Conservation (phyloP, 2,329 filamentous ascomycete species). For the Fusarium udum region DNA sequence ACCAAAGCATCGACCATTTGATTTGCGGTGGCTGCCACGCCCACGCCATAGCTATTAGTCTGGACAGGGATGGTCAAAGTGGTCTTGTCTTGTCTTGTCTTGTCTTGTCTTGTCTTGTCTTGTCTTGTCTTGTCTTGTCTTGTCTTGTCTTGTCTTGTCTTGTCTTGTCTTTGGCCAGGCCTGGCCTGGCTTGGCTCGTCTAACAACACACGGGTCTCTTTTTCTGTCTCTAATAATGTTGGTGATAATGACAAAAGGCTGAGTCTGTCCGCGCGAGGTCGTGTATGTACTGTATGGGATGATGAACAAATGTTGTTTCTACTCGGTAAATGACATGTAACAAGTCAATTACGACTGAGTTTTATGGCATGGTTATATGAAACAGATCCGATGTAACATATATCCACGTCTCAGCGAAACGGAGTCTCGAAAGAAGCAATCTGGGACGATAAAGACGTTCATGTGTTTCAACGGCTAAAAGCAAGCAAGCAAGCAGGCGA, state of each 20-base stretch:
- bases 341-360: not conserved
- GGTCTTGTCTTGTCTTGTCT: constrained; percentile 28
- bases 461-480: constrained; percentile 30
- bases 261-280: constrained; percentile 38
- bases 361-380: not conserved
- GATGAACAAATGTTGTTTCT: constrained; percentile 16
- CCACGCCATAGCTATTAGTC: constrained; percentile 5
- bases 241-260: constrained; percentile 10
- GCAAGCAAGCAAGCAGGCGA: constrained; percentile 14
- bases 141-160: constrained; percentile 16
- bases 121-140: constrained; percentile 14
- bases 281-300: constrained; percentile 12
- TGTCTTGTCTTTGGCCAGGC: not conserved
- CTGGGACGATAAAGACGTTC: constrained; percentile 19
- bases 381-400: constrained; percentile 7
- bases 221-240: constrained; percentile 12
- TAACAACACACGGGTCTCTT: not conserved
- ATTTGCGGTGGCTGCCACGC: constrained; percentile 31
- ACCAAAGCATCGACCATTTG: constrained; percentile 26
- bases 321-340: not conserved
- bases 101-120: too few relatives aligned
- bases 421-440: constrained; percentile 20
- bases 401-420: constrained; percentile 36
- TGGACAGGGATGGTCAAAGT: constrained; percentile 2
- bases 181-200: constrained; percentile 9